phyloP scores from a whole-genome alignment of 2,329 filamentous ascomycete species.

The Apiospora aurea region DNA sequence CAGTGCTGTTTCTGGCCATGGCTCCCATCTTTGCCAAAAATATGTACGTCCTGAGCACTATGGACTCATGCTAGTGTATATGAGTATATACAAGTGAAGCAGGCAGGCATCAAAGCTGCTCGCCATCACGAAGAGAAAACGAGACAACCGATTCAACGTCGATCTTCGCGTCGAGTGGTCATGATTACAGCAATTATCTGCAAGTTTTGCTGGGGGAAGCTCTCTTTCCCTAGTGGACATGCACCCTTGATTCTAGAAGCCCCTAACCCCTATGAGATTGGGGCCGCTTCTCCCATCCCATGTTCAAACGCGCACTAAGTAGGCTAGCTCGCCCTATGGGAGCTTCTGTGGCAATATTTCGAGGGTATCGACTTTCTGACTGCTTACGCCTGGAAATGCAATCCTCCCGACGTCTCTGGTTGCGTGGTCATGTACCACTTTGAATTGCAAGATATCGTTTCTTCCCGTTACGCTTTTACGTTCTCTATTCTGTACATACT shows the following conservation, averaged over 20 bases:
- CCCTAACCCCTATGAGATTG: neutral
- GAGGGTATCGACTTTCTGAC: neutral
- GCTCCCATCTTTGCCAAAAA: neutral
- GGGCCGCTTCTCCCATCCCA: neutral
- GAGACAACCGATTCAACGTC: neutral
- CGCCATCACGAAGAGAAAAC: neutral
- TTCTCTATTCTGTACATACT: neutral
- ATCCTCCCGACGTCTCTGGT: neutral
- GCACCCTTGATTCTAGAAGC: conserved; percentile 8
- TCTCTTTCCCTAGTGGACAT: neutral
- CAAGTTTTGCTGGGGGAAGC: neutral
- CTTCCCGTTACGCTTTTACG: neutral
- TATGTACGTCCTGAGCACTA: neutral
- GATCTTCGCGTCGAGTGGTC: neutral
- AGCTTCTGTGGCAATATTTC: neutral
- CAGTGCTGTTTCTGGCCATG: neutral
- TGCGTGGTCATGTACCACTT: neutral
- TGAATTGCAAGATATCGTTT: too few species aligned
- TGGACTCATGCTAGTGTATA: neutral
- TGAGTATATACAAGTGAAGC: neutral
- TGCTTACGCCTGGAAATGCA: neutral
- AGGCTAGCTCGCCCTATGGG: neutral
- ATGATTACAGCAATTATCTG: neutral
- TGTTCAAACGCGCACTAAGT: conserved; percentile 5
- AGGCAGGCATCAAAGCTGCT: neutral